A percentile compares a stretch with the other conserved stretches of the same genome.
Evolutionary conservation across 495 filamentous ascomycete genomes (phyloP).

Genomic region (Penicillium steckii): DNA sequence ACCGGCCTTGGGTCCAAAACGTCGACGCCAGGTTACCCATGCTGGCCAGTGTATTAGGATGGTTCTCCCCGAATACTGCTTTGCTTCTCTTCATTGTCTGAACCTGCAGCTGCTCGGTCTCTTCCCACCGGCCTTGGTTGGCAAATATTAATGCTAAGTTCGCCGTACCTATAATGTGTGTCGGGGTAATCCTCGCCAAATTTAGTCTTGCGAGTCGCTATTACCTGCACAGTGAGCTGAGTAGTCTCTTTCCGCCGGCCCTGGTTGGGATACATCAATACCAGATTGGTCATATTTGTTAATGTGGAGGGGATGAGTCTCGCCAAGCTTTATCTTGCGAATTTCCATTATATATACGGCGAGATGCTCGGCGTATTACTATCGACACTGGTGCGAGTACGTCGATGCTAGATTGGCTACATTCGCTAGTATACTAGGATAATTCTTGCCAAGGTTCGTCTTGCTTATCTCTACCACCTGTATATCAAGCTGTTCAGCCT

Average conservation of each 20-base stretch:
- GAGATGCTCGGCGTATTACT: background rate
- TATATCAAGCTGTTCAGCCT: background rate
- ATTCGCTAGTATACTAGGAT: background rate
- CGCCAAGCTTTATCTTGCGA: background rate
- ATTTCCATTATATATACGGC: background rate
- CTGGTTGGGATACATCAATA: no score
- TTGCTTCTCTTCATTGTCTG: background rate
- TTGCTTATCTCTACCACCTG: background rate
- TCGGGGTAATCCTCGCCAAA: constrained; percentile 3
- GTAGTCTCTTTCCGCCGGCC: constrained; percentile 24
- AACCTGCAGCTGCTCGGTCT: background rate
- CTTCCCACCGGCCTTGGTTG: background rate
- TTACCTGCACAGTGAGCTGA: constrained; percentile 8
- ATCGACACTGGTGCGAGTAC: background rate
- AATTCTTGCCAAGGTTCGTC: no score
- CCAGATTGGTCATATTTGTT: constrained; percentile 1
- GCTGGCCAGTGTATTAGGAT: background rate
- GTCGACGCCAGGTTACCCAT: background rate
- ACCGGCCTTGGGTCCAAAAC: background rate
- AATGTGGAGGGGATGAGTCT: constrained; percentile 2
- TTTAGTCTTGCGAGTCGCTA: background rate
- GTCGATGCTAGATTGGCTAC: background rate
- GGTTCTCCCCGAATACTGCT: background rate
- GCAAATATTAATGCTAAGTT: background rate
- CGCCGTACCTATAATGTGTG: constrained; percentile 4